Percentiles rank a stretch among this genome's conserved stretches.
These are phyloP conservation scores for Buddleja alternifolia DNA, from an alignment of 257 asterid genomes.

Conservation along the genomic window DNA sequence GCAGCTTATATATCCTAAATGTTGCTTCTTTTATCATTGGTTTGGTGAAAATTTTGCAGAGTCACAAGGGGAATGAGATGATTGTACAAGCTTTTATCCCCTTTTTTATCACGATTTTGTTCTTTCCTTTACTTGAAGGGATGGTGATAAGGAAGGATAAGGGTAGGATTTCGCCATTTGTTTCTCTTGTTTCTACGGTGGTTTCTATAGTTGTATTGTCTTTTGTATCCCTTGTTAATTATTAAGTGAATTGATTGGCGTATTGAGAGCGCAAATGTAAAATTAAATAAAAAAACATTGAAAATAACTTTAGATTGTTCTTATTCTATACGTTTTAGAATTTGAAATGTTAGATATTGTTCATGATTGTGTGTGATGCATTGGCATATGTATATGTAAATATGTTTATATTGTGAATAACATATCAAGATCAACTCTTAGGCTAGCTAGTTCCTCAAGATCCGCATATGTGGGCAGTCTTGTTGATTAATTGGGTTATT, in stretches of 20 bases:
- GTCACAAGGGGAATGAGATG: slow-evolving; percentile 31
- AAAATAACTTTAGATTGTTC: too few species aligned
- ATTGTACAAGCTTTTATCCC: slow-evolving; percentile 40
- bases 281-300: too few species aligned
- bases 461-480: too few species aligned
- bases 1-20: slow-evolving; percentile 49
- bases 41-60: background rate
- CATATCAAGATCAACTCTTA: too few species aligned
- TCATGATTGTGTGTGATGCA: too few species aligned
- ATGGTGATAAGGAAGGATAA: slow-evolving; percentile 55
- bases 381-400: too few species aligned
- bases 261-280: too few species aligned
- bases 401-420: too few species aligned
- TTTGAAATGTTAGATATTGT: too few species aligned
- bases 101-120: slow-evolving; percentile 39
- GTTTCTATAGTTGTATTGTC: slow-evolving; percentile 19
- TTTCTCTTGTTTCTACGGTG: slow-evolving; percentile 29
- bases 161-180: slow-evolving; percentile 40
- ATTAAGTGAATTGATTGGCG: background rate
- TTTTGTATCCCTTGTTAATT: slow-evolving; percentile 28
- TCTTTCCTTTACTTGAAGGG: slow-evolving; percentile 60
- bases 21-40: slow-evolving; percentile 44
- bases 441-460: too few species aligned
- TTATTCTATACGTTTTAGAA: too few species aligned
- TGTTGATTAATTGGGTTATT: too few species aligned